Base-by-base conservation (phyloP, 2,329 filamentous ascomycete species). In the Cladorrhinum sp. region DNA sequence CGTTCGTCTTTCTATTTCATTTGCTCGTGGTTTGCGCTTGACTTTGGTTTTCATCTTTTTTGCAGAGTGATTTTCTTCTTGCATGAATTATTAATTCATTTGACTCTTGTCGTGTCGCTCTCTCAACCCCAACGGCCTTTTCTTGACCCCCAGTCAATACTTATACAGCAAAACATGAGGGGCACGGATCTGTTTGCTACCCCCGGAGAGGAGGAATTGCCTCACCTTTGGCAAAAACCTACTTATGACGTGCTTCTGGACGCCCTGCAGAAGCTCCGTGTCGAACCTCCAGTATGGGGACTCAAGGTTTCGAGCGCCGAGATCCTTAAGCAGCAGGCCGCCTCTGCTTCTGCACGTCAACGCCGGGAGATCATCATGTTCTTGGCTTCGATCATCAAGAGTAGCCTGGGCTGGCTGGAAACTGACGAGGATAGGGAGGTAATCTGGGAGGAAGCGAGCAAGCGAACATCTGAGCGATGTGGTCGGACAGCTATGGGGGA, bases 181-280 rank as follows among this genome's bases (percentile, higher is more conserved):
- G 50, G 57, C 41, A 22, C 75, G 74, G 49, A 49, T 3, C 41
- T 61, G 10, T 72, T 69, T 67, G 23, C 74, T 29, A 70, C 75
- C 57, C 68, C 75, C 59, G 74, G 49, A 45, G 53, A 75, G 60
- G 89, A 95, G 69, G 90, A 93, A 70, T 84, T 96, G 24, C 91
- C 92, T n/a, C 90, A 92, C 70, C 81, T 93, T 64, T 91, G 92
- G 81, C 84, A 88, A 68, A 88, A 85, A 69, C 93, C 93, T 6
- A 79, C 85, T 20, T 87, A 85, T 61, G 76, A 79, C 29, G 79
- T 82, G 3, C 80, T 97, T 50, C 75, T 91, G 54, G 75, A 80
- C 24, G 84, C 85, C 24, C 83, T 97, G n/a, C 76, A 83, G 32
- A 77, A 84, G 25, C 81, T 96, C 36, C 82, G 85, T 61, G 76